A percentile compares a stretch with the other conserved stretches of the same genome.
Conservation (phyloP, 768 basidiomycete species). For the Trametes meyenii region DNA sequence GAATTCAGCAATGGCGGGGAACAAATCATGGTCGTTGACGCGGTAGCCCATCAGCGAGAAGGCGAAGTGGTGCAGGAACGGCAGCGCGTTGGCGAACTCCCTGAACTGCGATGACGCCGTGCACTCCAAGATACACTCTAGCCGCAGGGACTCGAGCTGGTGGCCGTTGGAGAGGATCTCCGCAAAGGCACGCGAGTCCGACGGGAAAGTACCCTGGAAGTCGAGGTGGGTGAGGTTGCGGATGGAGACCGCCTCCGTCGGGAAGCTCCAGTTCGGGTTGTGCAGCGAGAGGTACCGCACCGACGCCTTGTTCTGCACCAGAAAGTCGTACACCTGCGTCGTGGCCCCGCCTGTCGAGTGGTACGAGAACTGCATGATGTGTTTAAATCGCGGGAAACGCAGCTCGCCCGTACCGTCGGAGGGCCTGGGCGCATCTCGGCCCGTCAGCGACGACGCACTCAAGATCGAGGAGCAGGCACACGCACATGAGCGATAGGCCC, state of each 20-base stretch:
- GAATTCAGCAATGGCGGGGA: conserved; percentile 70
- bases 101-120: conserved; percentile 52
- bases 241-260: conserved; percentile 52
- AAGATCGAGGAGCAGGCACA: neutral
- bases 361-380: conserved; percentile 62
- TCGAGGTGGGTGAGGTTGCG: conserved; percentile 67
- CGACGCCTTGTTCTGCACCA: conserved; percentile 53
- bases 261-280: conserved; percentile 60
- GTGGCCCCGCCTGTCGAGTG: conserved; percentile 47
- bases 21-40: conserved; percentile 58
- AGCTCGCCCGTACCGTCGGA: conserved; percentile 34
- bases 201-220: conserved; percentile 59
- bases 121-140: conserved; percentile 59
- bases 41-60: conserved; percentile 39
- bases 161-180: conserved; percentile 63
- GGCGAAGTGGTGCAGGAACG: conserved; percentile 67
- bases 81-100: conserved; percentile 43
- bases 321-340: conserved; percentile 46
- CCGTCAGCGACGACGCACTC: neutral
- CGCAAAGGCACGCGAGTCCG: conserved; percentile 52
- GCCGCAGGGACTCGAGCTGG: conserved; percentile 63
- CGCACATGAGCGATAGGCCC: conserved; percentile 52
- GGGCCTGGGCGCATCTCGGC: conserved; percentile 22
- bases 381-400: conserved; percentile 35
- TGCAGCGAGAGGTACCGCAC: conserved; percentile 59